A percentile compares a stretch with the other conserved stretches of the same genome.
Evolutionary conservation across 1,139 yeast genomes (phyloP).

Genomic region (Magnusiomyces suaveolens): DNA sequence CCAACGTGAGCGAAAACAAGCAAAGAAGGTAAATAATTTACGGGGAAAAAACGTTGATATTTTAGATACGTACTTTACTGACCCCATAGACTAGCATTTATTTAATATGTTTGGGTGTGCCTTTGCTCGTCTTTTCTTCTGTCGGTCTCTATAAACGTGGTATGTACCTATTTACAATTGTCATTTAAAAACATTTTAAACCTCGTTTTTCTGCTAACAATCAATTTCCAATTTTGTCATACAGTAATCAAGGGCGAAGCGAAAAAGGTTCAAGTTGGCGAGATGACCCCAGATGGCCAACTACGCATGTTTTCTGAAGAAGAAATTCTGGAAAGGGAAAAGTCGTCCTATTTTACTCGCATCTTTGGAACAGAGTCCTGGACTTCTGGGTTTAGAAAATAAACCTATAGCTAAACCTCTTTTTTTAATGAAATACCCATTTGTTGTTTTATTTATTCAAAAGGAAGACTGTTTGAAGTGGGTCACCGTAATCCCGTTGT

Average conservation of each 20-base stretch:
- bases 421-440: too few species aligned
- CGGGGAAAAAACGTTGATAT: too few species aligned
- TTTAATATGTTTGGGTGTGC: constrained; percentile 36
- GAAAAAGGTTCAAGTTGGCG: constrained; percentile 41
- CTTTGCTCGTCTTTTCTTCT: constrained; percentile 35
- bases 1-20: constrained; percentile 6
- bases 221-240: background rate
- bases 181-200: background rate
- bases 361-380: constrained; percentile 36
- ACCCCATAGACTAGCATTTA: constrained; percentile 24
- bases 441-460: background rate
- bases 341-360: constrained; percentile 33
- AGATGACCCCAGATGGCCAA: constrained; percentile 41
- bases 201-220: background rate
- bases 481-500: background rate
- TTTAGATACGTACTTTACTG: too few species aligned
- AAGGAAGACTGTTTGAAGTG: too few species aligned
- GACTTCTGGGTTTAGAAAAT: constrained; percentile 11
- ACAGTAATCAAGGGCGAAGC: constrained; percentile 37
- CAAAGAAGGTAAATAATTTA: constrained; percentile 15
- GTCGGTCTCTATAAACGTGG: constrained; percentile 32
- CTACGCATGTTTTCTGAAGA: constrained; percentile 38
- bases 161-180: too few species aligned
- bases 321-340: constrained; percentile 35
- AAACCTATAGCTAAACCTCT: background rate